Percentiles rank a stretch among this genome's conserved stretches.
phyloP scores from a whole-genome alignment of 129 eudicot species.

The Smallanthus sonchifolius region DNA sequence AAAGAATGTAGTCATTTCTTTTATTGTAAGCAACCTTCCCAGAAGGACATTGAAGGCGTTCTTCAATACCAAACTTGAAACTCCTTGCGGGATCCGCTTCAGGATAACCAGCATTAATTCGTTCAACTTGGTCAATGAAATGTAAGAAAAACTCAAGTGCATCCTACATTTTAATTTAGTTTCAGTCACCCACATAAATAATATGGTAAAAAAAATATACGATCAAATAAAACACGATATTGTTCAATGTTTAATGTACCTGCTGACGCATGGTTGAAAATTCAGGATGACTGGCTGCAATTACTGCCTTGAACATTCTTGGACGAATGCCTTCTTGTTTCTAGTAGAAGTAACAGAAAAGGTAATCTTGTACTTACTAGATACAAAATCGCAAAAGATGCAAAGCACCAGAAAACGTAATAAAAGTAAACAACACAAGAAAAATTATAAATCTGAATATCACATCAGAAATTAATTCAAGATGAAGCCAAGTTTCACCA shows the following conservation, averaged over 20 bases:
- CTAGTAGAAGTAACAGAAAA: conserved; percentile 41
- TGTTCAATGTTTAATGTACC: conserved; percentile 36
- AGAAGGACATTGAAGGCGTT: conserved; percentile 81
- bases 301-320: conserved; percentile 89
- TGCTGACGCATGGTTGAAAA: conserved; percentile 98
- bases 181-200: conserved; percentile 21
- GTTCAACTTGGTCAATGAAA: conserved; percentile 90
- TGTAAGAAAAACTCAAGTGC: conserved; percentile 95
- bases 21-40: conserved; percentile 91
- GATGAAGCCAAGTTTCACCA: neutral
- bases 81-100: conserved; percentile 80
- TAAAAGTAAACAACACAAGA: neutral
- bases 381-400: conserved; percentile 6
- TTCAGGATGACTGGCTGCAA: conserved; percentile 96
- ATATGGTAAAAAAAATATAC: neutral
- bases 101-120: conserved; percentile 53
- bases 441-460: neutral
- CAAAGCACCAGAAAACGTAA: neutral
- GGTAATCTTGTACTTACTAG: conserved; percentile 1
- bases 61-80: conserved; percentile 96
- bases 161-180: conserved; percentile 47
- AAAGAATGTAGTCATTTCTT: conserved; percentile 78
- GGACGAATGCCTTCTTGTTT: conserved; percentile 94
- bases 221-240: neutral
- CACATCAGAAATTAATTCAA: neutral